A percentile compares a stretch with the other conserved stretches of the same genome.
These are phyloP conservation scores for Leptoxyphium fumago DNA, from an alignment of 2,329 filamentous ascomycete species.

Conservation along the genomic window DNA sequence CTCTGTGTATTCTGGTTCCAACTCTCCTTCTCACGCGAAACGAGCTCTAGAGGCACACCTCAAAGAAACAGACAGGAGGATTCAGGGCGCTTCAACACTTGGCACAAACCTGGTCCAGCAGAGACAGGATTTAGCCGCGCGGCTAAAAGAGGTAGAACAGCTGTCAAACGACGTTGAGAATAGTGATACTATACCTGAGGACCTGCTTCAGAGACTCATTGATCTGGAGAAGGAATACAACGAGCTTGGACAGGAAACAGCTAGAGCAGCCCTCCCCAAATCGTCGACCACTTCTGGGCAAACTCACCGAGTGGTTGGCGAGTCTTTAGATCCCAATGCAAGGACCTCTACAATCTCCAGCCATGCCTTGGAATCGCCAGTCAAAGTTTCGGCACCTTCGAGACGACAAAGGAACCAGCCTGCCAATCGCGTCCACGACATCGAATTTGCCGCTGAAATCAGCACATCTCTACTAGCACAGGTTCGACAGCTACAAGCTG, in stretches of 20 bases:
- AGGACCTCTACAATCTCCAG: conserved; percentile 49
- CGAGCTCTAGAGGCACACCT: conserved; percentile 82
- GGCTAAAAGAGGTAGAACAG: conserved; percentile 71
- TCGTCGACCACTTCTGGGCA: conserved; percentile 36
- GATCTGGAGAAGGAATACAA: conserved; percentile 93
- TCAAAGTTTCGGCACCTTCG: conserved; percentile 66
- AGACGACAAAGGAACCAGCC: conserved; percentile 84
- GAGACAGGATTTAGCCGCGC: conserved; percentile 66
- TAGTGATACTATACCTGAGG: conserved; percentile 54
- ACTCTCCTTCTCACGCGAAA: conserved; percentile 76
- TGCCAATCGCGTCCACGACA: conserved; percentile 77
- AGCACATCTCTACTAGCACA: conserved; percentile 90
- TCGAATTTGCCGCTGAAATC: conserved; percentile 96
- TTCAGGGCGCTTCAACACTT: conserved; percentile 80
- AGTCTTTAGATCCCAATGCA: conserved; percentile 12
- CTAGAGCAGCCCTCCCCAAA: conserved; percentile 77
- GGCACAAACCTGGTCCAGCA: conserved; percentile 80
- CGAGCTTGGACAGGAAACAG: conserved; percentile 79
- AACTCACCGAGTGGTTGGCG: conserved; percentile 8
- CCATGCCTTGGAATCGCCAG: conserved; percentile 71
- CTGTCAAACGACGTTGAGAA: conserved; percentile 48
- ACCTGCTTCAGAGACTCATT: conserved; percentile 65
- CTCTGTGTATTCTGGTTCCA: conserved; percentile 50
- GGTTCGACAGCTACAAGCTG: conserved; percentile 73
- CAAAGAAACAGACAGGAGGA: conserved; percentile 76